phyloP scores from a whole-genome alignment of 2,329 filamentous ascomycete genomes.

The Cucurbitaria berberidis region DNA sequence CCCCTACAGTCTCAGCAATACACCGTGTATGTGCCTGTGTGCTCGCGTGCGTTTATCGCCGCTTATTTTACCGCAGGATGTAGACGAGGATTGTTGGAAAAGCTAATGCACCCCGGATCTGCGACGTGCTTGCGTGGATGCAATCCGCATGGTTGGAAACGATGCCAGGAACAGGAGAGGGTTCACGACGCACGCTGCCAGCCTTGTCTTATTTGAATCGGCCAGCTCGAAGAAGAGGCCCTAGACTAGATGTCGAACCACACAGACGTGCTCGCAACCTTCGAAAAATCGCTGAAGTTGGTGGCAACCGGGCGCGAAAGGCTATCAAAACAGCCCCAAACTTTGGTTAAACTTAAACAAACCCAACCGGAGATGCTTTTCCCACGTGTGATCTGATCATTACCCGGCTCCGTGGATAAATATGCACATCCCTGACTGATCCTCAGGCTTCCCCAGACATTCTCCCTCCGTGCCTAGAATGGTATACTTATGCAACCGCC shows the following conservation, averaged over 20 bases:
- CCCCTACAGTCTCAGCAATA: neutral
- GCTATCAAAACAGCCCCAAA: neutral
- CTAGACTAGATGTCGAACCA: neutral
- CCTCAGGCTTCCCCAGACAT: conserved; percentile 6
- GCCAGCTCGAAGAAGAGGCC: no score
- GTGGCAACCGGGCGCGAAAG: neutral
- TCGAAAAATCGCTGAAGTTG: neutral
- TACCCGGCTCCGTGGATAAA: neutral
- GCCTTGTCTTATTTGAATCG: neutral
- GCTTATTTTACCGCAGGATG: no score
- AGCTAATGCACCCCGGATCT: conserved; percentile 1
- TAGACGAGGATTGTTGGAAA: neutral
- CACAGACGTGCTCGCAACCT: neutral
- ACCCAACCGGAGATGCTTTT: neutral
- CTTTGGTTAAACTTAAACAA: neutral
- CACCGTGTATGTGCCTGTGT: neutral
- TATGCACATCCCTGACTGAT: neutral
- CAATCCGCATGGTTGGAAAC: neutral
- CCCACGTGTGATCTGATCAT: neutral
- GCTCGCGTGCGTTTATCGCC: neutral
- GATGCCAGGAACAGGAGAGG: neutral
- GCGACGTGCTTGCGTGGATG: conserved; percentile 1
- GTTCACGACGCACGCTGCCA: neutral
- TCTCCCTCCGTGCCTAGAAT: neutral
- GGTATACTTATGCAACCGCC: neutral